A percentile compares a stretch with the other conserved stretches of the same genome.
Evolutionary conservation across 257 asterid genomes (phyloP).

Genomic region (Solanum etuberosum): DNA sequence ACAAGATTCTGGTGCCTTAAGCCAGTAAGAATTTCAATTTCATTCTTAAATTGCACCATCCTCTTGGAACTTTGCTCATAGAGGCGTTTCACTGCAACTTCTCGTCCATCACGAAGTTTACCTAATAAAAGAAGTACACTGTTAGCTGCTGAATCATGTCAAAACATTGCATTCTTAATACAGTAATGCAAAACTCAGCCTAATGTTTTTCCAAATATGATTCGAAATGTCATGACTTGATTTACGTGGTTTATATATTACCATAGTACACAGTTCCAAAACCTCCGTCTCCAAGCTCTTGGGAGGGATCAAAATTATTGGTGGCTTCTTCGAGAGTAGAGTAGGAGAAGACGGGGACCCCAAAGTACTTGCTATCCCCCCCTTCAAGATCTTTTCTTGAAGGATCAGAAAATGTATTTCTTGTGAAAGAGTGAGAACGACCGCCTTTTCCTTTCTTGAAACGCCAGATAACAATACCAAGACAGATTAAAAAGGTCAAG

Average conservation of each 20-base stretch:
- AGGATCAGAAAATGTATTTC: not conserved
- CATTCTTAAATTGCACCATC: slow-evolving; percentile 50
- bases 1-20: slow-evolving; percentile 43
- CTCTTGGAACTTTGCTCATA: slow-evolving; percentile 37
- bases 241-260: slow-evolving; percentile 4
- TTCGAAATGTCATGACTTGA: not conserved
- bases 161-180: not conserved
- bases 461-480: not conserved
- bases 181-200: not conserved
- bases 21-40: slow-evolving; percentile 30
- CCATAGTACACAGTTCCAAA: slow-evolving; percentile 45
- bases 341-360: slow-evolving; percentile 30
- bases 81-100: slow-evolving; percentile 50
- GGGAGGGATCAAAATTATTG: slow-evolving; percentile 22
- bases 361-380: slow-evolving; percentile 14
- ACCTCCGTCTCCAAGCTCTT: slow-evolving; percentile 53
- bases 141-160: not conserved
- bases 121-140: slow-evolving; percentile 11
- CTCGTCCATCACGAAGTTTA: slow-evolving; percentile 44
- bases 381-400: slow-evolving; percentile 13
- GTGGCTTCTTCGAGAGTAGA: slow-evolving; percentile 39
- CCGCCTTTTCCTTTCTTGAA: not conserved
- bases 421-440: not conserved
- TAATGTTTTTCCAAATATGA: not conserved
- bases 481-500: not conserved